Evolutionary conservation across 805 yeast species (phyloP).

Genomic region (Ogataea haglerorum): DNA sequence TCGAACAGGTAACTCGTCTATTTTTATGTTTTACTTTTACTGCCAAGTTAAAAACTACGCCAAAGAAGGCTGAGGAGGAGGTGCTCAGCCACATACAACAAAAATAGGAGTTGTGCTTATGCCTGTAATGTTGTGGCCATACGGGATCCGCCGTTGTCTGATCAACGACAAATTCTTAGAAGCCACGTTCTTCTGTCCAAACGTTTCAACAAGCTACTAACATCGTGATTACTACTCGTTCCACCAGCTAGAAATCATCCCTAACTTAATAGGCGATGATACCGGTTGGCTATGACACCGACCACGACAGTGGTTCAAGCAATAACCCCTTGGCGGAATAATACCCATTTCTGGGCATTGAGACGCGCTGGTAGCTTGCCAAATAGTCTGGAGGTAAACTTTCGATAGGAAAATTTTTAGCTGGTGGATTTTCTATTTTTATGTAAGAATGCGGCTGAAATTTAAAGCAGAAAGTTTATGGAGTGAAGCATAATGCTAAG

Average conservation of each 20-base stretch:
- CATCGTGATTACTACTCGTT: constrained; percentile 17
- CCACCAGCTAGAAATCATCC: constrained; percentile 20
- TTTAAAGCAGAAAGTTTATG: constrained; percentile 13
- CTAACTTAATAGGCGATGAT: constrained; percentile 36
- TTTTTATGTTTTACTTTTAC: constrained; percentile 10
- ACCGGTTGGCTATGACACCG: not conserved
- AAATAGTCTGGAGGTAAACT: constrained; percentile 31
- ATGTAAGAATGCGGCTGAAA: constrained; percentile 6
- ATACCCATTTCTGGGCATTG: not conserved
- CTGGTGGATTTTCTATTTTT: constrained; percentile 4
- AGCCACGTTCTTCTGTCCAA: constrained; percentile 30
- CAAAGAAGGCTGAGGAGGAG: not conserved
- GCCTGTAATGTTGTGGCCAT: constrained; percentile 29
- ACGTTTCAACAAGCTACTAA: constrained; percentile 26
- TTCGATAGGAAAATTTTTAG: constrained; percentile 24
- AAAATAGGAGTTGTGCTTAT: too few species aligned
- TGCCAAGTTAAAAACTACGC: constrained; percentile 4
- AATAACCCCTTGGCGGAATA: not conserved
- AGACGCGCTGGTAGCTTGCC: constrained; percentile 24
- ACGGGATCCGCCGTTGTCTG: constrained; percentile 34
- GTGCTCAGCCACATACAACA: not conserved
- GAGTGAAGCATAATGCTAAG: constrained; percentile 41
- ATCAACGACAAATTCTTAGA: constrained; percentile 28
- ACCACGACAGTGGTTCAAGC: not conserved
- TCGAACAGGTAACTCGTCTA: not conserved